Evolutionary conservation across 805 yeast species (phyloP), one percentile per base, ranked within the genome.

Genomic region (Cyberlindnera nakhonratchasimensis): DNA sequence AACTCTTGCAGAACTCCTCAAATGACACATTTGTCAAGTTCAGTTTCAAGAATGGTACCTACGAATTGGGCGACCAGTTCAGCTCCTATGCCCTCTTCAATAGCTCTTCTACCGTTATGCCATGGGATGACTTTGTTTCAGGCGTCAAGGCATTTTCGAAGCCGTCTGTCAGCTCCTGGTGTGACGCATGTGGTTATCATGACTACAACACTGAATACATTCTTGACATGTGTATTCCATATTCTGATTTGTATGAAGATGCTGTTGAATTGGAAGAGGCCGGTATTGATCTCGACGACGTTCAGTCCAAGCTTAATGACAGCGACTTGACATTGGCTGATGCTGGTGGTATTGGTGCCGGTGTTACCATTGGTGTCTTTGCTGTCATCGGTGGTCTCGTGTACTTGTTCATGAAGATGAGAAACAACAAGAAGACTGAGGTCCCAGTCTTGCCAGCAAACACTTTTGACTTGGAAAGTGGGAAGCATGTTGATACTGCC

Each of bases 301-400:
- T 46, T 16, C 39, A 39, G 26, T 18, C 22, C 4, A 29, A 25
- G 6, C 17, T 19, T n/a, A 32, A 28, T 12, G n/a, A 26, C 19
- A 13, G 22, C 12, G 29, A 25, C 3, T 53, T 69, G 37, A 36
- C 64, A 6, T 55, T 62, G 16, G 75, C 74, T 10, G 74, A 46
- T 29, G 77, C 76, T 21, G 77, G 77, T 43, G 77, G 76, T 42
- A 70, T 72, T 48, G 77, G 78, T 46, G 77, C 75, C 23, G 75
- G 75, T 48, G 65, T 60, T 29, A 67, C 70, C 25, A 56, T 72
- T 40, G 71, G 67, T 43, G 74, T 69, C 9, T 49, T 70, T 50
- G 44, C 60, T 26, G 46, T 71, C 23, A 29, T 60, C 16, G 74
- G 66, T 36, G 62, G 51, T 16, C 38, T 58, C 10, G 58, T 42